phyloP scores from a whole-genome alignment of 2,329 filamentous ascomycete genomes.

The Xylariaceae sp. region DNA sequence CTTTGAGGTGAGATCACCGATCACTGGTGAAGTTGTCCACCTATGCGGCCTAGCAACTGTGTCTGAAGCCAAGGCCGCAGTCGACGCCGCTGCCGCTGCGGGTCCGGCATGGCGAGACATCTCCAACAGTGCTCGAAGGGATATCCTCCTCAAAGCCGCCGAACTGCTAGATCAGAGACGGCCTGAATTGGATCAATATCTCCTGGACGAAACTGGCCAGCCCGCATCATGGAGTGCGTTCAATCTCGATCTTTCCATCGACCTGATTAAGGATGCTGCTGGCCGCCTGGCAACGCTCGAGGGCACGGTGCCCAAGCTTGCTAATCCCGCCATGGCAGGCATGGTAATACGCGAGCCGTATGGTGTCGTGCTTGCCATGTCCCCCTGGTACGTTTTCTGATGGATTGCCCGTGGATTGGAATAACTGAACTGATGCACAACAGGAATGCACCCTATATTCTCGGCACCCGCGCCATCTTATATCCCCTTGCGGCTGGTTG shows the following conservation, averaged over 20 bases:
- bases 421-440: not conserved
- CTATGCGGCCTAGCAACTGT: slow-evolving; percentile 52
- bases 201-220: slow-evolving; percentile 46
- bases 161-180: slow-evolving; percentile 50
- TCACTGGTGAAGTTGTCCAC: slow-evolving; percentile 46
- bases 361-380: slow-evolving; percentile 73
- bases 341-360: slow-evolving; percentile 70
- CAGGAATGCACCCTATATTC: slow-evolving; percentile 42
- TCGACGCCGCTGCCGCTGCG: slow-evolving; percentile 18
- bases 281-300: slow-evolving; percentile 36
- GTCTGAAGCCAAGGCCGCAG: slow-evolving; percentile 18
- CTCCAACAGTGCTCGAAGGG: slow-evolving; percentile 55
- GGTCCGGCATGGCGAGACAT: slow-evolving; percentile 13
- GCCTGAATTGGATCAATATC: slow-evolving; percentile 56
- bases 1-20: slow-evolving; percentile 54
- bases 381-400: slow-evolving; percentile 60
- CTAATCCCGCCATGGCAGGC: slow-evolving; percentile 48
- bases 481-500: slow-evolving; percentile 61
- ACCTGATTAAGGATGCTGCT: slow-evolving; percentile 40
- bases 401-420: not conserved
- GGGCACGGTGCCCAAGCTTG: slow-evolving; percentile 32
- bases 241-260: slow-evolving; percentile 36
- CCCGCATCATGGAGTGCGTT: slow-evolving; percentile 38
- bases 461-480: slow-evolving; percentile 41
- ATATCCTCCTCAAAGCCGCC: slow-evolving; percentile 65